These are phyloP conservation scores for Ajuga reptans DNA, from an alignment of 305 asterid genomes.

Conservation along the genomic window DNA sequence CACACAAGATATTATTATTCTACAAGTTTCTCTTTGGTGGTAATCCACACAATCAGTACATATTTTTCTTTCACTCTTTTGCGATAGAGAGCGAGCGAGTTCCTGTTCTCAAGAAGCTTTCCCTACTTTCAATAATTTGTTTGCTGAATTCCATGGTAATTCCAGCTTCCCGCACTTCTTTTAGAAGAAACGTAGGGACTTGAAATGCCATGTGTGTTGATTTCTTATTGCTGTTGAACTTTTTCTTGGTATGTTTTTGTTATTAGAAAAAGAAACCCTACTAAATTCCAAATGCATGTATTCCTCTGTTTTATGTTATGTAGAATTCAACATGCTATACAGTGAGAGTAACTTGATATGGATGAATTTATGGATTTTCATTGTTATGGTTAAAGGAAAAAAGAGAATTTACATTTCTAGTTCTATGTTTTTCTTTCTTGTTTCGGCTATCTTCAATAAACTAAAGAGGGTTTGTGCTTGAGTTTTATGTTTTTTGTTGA, in stretches of 20 bases:
- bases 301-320: constrained; percentile 1
- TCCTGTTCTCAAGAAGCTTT: constrained; percentile 7
- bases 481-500: neutral
- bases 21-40: constrained; percentile 13
- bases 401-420: neutral
- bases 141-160: constrained; percentile 23
- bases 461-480: neutral
- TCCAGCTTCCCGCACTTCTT: neutral
- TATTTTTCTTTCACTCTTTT: neutral
- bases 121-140: constrained; percentile 15
- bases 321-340: neutral
- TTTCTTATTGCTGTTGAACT: neutral
- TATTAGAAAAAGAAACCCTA: neutral
- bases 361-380: constrained; percentile 10
- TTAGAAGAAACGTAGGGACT: neutral
- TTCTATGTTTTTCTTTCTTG: neutral
- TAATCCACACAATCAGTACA: neutral
- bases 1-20: constrained; percentile 1
- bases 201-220: neutral
- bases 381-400: constrained; percentile 5
- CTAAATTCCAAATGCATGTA: neutral
- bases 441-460: neutral
- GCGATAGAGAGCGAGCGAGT: constrained; percentile 5
- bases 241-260: neutral
- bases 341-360: neutral